Conservation (phyloP, 1,139 yeast genomes). For the Pichia sp. region DNA sequence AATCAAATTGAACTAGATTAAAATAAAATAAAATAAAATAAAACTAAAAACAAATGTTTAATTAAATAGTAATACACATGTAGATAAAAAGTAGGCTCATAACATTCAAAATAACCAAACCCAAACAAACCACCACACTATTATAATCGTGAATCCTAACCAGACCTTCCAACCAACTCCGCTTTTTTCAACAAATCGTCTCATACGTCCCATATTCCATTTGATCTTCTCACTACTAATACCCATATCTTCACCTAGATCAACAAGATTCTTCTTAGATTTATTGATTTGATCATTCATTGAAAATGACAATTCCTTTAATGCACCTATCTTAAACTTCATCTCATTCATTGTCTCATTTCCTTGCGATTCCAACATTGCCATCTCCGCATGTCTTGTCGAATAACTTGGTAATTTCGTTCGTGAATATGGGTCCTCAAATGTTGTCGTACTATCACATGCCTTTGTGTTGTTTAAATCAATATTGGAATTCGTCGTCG, state of each 20-base stretch:
- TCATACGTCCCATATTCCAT: constrained; percentile 66
- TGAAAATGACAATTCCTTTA: constrained; percentile 62
- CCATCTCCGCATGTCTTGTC: constrained; percentile 50
- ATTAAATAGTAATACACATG: too few species aligned
- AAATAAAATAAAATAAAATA: too few species aligned
- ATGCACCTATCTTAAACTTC: constrained; percentile 61
- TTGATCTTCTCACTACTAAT: constrained; percentile 39
- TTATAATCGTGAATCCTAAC: constrained; percentile 58
- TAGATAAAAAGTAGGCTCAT: too few species aligned
- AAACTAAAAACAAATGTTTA: too few species aligned
- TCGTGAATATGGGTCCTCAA: constrained; percentile 25
- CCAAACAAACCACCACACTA: constrained; percentile 65
- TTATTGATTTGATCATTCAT: constrained; percentile 86
- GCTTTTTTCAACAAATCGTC: constrained; percentile 73
- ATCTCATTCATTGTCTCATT: constrained; percentile 69
- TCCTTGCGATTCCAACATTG: constrained; percentile 74
- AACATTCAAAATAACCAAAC: constrained; percentile 56
- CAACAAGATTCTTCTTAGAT: constrained; percentile 55
- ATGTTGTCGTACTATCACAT: neutral
- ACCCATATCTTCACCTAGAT: constrained; percentile 44
- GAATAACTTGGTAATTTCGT: constrained; percentile 17
- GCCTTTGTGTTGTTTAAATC: neutral
- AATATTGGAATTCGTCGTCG: constrained; percentile 23
- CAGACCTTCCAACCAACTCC: constrained; percentile 78
- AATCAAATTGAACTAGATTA: too few species aligned